Conservation (phyloP, 371 early-diverging fungal genomes). For the Mortierella sp. region DNA sequence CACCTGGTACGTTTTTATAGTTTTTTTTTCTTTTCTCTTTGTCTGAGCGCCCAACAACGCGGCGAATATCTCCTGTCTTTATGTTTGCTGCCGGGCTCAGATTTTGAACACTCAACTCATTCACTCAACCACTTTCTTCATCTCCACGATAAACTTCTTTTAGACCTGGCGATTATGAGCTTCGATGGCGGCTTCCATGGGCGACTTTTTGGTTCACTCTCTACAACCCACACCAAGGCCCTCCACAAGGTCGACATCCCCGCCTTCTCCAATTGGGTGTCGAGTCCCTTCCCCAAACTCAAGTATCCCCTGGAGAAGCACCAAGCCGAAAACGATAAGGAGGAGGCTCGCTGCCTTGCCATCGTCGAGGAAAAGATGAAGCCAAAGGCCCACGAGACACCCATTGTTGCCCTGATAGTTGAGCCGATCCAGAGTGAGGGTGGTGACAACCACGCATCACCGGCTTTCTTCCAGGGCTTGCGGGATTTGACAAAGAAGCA, state of each 20-base stretch:
- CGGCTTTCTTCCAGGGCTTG: constrained; percentile 74
- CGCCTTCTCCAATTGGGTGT: constrained; percentile 67
- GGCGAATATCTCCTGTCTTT: background rate
- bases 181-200: constrained; percentile 81
- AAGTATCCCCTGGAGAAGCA: constrained; percentile 74
- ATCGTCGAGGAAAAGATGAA: constrained; percentile 67
- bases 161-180: constrained; percentile 75
- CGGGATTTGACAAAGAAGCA: constrained; percentile 73
- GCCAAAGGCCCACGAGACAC: constrained; percentile 52
- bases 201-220: constrained; percentile 79
- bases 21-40: too few species aligned
- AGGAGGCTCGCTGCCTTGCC: constrained; percentile 68
- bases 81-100: background rate
- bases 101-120: background rate
- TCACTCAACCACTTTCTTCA: background rate
- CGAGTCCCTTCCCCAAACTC: constrained; percentile 72
- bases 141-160: background rate
- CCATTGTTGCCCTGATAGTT: constrained; percentile 81
- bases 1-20: constrained; percentile 58
- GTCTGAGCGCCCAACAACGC: background rate
- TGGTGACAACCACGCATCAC: constrained; percentile 84
- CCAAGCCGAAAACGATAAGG: constrained; percentile 65
- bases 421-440: constrained; percentile 91
- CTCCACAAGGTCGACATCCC: constrained; percentile 83
- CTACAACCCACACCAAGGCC: constrained; percentile 78